phyloP scores from a whole-genome alignment of 306 rosid genomes.

The Trichosanthes truncata region DNA sequence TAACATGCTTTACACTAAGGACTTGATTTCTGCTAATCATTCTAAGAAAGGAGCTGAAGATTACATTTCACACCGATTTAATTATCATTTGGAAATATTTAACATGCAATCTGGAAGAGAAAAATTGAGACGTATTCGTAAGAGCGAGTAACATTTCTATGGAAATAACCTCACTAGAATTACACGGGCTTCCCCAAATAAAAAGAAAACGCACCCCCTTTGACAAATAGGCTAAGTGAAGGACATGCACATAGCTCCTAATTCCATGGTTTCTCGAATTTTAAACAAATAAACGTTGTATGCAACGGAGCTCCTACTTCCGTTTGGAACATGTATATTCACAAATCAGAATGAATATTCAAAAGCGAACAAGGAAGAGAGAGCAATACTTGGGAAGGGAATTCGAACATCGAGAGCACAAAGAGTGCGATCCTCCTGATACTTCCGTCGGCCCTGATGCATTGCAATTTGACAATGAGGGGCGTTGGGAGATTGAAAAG shows the following conservation, averaged over 20 bases:
- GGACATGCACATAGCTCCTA: neutral
- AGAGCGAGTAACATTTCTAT: neutral
- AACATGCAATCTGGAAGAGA: neutral
- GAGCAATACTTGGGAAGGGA: constrained; percentile 57
- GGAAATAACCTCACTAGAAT: neutral
- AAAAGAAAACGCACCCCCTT: neutral
- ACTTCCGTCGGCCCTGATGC: constrained; percentile 68
- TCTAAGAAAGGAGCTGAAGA: neutral
- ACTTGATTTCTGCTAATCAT: neutral
- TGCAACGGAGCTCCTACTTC: neutral
- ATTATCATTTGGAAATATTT: neutral
- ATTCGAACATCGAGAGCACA: constrained; percentile 72
- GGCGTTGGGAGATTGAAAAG: constrained; percentile 27
- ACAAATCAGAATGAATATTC: neutral
- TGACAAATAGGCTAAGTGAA: neutral
- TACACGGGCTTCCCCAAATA: neutral
- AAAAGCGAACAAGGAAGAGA: neutral
- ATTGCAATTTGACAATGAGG: constrained; percentile 50
- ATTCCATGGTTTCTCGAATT: neutral
- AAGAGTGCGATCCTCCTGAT: constrained; percentile 78
- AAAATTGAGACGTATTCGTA: neutral
- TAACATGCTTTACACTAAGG: neutral
- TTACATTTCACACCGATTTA: neutral
- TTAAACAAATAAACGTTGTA: neutral
- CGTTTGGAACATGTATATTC: neutral